Conservation (phyloP, 352 stramenopile species). For the Paralagenidium karlingii region DNA sequence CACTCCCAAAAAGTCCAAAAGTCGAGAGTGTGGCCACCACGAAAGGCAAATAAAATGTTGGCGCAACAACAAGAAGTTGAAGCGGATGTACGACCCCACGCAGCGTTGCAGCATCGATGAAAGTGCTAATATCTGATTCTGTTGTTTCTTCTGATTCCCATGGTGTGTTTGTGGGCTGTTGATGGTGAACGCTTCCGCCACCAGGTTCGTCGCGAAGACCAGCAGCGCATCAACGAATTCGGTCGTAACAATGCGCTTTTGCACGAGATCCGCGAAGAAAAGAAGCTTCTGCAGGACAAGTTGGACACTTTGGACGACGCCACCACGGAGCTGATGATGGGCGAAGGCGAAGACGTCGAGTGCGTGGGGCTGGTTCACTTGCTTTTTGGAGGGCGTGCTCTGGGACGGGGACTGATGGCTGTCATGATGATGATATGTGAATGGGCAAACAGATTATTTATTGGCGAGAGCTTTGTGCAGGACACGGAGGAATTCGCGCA, state of each 20-base stretch:
- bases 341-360: constrained; percentile 73
- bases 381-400: neutral
- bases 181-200: neutral
- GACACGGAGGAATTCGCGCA: constrained; percentile 88
- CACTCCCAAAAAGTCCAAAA: no score
- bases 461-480: constrained; percentile 94
- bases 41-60: no score
- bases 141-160: neutral
- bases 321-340: constrained; percentile 97
- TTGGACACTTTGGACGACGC: constrained; percentile 94
- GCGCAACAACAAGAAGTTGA: constrained; percentile 74
- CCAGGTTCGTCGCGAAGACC: constrained; percentile 94
- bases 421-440: neutral
- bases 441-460: constrained; percentile 61
- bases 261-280: constrained; percentile 86
- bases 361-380: constrained; percentile 9
- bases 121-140: neutral
- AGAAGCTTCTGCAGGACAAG: constrained; percentile 85
- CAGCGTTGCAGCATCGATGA: neutral
- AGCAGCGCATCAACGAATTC: constrained; percentile 98
- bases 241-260: constrained; percentile 91
- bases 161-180: neutral
- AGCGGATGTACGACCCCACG: constrained; percentile 47
- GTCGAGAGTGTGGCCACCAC: no score
- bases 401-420: neutral